These are phyloP conservation scores for Limonomyces culmigenus DNA, from an alignment of 1,284 basidiomycete genomes.

Conservation along the genomic window DNA sequence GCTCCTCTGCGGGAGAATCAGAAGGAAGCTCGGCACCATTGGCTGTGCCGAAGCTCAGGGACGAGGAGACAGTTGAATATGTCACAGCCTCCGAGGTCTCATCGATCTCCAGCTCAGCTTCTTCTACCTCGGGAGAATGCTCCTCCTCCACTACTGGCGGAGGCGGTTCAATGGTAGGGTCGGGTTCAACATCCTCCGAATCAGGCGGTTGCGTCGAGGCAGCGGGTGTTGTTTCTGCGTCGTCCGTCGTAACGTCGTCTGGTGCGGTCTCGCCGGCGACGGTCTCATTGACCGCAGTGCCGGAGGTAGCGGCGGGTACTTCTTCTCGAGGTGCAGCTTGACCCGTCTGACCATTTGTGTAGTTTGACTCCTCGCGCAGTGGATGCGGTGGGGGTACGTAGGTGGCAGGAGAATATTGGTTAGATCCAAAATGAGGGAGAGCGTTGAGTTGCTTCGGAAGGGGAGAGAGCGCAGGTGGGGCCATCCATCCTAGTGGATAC, in stretches of 20 bases:
- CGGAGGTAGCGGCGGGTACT: too few relatives aligned
- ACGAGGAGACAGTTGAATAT: background rate
- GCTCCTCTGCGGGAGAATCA: background rate
- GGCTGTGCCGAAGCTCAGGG: background rate
- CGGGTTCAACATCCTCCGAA: background rate
- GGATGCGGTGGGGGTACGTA: background rate
- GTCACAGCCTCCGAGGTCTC: background rate
- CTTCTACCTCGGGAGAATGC: background rate
- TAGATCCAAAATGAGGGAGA: conserved; percentile 8
- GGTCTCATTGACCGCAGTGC: background rate
- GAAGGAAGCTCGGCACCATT: background rate
- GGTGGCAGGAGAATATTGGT: background rate
- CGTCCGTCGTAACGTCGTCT: too few relatives aligned
- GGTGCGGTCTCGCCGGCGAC: too few relatives aligned
- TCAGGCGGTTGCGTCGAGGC: background rate
- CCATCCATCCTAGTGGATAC: too few relatives aligned
- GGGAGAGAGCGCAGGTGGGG: conserved; percentile 15
- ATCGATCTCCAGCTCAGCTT: background rate
- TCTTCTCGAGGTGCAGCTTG: background rate
- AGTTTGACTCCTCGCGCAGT: background rate
- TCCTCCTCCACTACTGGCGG: background rate
- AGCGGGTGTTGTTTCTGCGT: too few relatives aligned
- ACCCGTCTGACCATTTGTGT: background rate
- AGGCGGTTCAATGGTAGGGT: background rate
- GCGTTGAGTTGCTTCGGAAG: conserved; percentile 16